phyloP scores from a whole-genome alignment of 768 basidiomycete species.

The Lanmaoa rubissima region DNA sequence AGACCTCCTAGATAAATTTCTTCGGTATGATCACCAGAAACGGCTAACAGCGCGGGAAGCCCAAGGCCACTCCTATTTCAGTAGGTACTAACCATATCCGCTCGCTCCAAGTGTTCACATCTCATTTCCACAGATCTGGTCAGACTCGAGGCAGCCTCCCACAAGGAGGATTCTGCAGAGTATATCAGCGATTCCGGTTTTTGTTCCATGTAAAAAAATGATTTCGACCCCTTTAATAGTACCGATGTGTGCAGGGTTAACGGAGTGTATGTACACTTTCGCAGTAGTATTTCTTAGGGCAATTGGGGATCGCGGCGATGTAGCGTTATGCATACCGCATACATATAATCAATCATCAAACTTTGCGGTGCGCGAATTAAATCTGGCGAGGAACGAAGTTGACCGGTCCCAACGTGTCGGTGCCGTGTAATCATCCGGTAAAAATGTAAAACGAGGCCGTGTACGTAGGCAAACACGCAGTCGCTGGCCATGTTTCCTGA shows the following conservation, averaged over 20 bases:
- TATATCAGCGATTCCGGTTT: slow-evolving; percentile 50
- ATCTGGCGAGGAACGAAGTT: slow-evolving; percentile 9
- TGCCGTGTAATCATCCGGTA: slow-evolving; percentile 12
- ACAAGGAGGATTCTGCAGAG: slow-evolving; percentile 40
- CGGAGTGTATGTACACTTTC: slow-evolving; percentile 5
- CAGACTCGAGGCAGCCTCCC: slow-evolving; percentile 45
- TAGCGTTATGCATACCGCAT: slow-evolving; percentile 10
- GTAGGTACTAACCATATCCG: slow-evolving; percentile 34
- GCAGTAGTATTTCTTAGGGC: slow-evolving; percentile 5
- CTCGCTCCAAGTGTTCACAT: slow-evolving; percentile 20
- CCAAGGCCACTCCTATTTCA: slow-evolving; percentile 66
- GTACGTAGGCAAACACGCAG: slow-evolving; percentile 27
- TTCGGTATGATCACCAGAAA: slow-evolving; percentile 69
- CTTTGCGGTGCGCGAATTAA: slow-evolving; percentile 12
- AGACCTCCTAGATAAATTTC: slow-evolving; percentile 63
- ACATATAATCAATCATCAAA: slow-evolving; percentile 13
- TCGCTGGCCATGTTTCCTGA: slow-evolving; percentile 17
- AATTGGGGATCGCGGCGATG: slow-evolving; percentile 15
- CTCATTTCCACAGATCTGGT: slow-evolving; percentile 40
- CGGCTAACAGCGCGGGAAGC: slow-evolving; percentile 66
- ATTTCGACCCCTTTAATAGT: not conserved
- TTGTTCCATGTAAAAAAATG: slow-evolving; percentile 36
- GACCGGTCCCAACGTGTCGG: slow-evolving; percentile 28
- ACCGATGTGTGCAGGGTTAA: not conserved
- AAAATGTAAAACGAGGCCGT: slow-evolving; percentile 27